Evolutionary conservation across 1,284 basidiomycete genomes (phyloP).

Genomic region (Exobasidium rhododendri): DNA sequence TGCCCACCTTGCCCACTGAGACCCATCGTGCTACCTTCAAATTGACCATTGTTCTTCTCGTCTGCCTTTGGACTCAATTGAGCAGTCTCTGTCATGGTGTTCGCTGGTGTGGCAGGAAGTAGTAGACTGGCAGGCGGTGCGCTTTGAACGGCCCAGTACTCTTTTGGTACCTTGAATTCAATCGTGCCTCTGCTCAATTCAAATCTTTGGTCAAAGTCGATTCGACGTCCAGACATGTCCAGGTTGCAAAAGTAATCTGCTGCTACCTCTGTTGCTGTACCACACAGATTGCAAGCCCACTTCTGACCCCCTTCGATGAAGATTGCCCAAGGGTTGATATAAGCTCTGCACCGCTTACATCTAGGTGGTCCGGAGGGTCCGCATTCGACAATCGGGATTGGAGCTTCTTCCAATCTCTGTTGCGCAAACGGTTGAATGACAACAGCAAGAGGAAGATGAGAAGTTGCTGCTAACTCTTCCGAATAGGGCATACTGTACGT

Average conservation of each 20-base stretch:
- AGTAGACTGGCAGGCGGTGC: slow-evolving; percentile 54
- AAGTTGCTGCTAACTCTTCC: slow-evolving; percentile 74
- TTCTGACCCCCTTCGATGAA: slow-evolving; percentile 80
- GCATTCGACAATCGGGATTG: slow-evolving; percentile 69
- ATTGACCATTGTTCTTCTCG: slow-evolving; percentile 21
- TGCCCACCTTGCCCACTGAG: slow-evolving; percentile 40
- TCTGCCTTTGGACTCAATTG: slow-evolving; percentile 35
- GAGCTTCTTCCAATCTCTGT: slow-evolving; percentile 63
- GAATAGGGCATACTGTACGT: slow-evolving; percentile 74
- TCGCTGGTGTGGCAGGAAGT: slow-evolving; percentile 42
- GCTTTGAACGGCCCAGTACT: slow-evolving; percentile 73
- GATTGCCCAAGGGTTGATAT: slow-evolving; percentile 90
- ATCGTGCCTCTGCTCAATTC: slow-evolving; percentile 88
- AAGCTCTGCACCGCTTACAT: slow-evolving; percentile 80
- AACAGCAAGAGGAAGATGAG: slow-evolving; percentile 74
- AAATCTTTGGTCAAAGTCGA: slow-evolving; percentile 78
- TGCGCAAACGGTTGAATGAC: slow-evolving; percentile 88
- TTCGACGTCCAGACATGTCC: slow-evolving; percentile 72
- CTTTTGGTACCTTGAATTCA: slow-evolving; percentile 79
- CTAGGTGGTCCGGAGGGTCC: slow-evolving; percentile 74
- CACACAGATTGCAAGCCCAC: slow-evolving; percentile 93
- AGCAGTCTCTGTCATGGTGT: slow-evolving; percentile 39
- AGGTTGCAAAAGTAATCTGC: slow-evolving; percentile 80
- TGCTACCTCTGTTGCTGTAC: slow-evolving; percentile 68
- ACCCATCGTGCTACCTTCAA: slow-evolving; percentile 43